phyloP scores from a whole-genome alignment of 2,329 filamentous ascomycete species.

The Fusarium abutilonis region DNA sequence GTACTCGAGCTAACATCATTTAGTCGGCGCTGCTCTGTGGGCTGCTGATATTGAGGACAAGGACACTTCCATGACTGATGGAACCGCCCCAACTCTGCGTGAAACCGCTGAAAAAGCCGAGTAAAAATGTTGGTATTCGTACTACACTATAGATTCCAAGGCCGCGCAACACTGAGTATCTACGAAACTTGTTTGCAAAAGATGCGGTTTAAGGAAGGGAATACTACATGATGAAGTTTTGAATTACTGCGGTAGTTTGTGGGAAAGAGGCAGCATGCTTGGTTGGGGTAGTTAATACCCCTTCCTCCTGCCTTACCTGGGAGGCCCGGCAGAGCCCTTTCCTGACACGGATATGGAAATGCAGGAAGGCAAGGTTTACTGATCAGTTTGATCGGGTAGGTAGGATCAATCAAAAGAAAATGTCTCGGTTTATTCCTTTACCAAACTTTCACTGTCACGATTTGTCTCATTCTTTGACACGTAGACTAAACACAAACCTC shows the following conservation, averaged over 20 bases:
- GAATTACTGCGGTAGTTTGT: background rate
- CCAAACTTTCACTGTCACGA: background rate
- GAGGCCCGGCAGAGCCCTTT: background rate
- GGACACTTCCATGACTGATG: conserved; percentile 59
- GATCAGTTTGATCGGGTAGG: background rate
- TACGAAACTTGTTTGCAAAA: conserved; percentile 12
- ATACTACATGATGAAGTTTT: background rate
- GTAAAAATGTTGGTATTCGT: conserved; percentile 40
- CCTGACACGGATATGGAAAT: background rate
- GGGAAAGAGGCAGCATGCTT: background rate
- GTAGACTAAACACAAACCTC: conserved; percentile 13
- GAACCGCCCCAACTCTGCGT: conserved; percentile 61
- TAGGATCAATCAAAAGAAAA: conserved; percentile 1
- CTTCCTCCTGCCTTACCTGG: background rate
- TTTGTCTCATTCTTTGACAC: conserved; percentile 22
- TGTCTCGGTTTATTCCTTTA: conserved; percentile 18
- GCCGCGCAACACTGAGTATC: conserved; percentile 7
- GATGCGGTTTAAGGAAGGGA: background rate
- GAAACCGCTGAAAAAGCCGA: conserved; percentile 62
- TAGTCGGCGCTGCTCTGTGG: conserved; percentile 92
- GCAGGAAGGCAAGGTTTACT: background rate
- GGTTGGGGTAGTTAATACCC: background rate
- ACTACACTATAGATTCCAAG: conserved; percentile 4
- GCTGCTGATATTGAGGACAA: conserved; percentile 82
- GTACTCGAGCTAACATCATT: conserved; percentile 16